A percentile compares a stretch with the other conserved stretches of the same genome.
These are phyloP conservation scores for Porphyra umbilicalis DNA, from an alignment of 31 red algal genomes.

Conservation along the genomic window DNA sequence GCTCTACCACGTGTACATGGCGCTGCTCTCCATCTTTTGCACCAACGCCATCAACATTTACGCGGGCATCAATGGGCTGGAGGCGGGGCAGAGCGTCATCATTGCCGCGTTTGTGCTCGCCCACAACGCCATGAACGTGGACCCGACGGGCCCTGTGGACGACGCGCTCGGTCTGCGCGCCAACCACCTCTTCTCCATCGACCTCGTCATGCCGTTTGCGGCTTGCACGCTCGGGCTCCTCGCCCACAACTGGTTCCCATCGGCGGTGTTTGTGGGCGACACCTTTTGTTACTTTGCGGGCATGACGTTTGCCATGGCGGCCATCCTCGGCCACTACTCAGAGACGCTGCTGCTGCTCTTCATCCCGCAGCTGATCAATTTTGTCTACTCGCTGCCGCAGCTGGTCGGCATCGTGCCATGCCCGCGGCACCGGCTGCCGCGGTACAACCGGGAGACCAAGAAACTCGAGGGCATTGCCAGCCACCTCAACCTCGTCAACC, in stretches of 20 bases:
- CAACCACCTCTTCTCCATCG: slow-evolving; percentile 88
- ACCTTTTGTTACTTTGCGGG: slow-evolving; percentile 99
- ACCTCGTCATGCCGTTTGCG: slow-evolving; percentile 87
- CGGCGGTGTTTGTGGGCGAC: slow-evolving; percentile 93
- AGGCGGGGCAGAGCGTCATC: slow-evolving; percentile 89
- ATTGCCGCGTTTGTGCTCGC: slow-evolving; percentile 74
- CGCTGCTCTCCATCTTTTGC: slow-evolving; percentile 91
- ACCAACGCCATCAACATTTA: slow-evolving; percentile 99
- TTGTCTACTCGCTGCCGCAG: slow-evolving; percentile 90
- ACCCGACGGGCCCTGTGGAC: slow-evolving; percentile 45
- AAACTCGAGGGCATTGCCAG: slow-evolving; percentile 67
- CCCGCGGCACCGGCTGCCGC: slow-evolving; percentile 96
- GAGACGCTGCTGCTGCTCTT: slow-evolving; percentile 93
- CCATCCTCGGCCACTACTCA: slow-evolving; percentile 92
- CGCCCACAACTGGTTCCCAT: slow-evolving; percentile 93
- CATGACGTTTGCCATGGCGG: slow-evolving; percentile 97
- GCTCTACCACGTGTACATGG: slow-evolving; percentile 97
- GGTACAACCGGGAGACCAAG: slow-evolving; percentile 60
- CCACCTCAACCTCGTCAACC: slow-evolving; percentile 90
- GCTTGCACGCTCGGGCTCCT: slow-evolving; percentile 73
- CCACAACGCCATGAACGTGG: slow-evolving; percentile 85
- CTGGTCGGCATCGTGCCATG: slow-evolving; percentile 91
- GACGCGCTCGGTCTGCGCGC: slow-evolving; percentile 60
- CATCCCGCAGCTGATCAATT: slow-evolving; percentile 97
- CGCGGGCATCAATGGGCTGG: slow-evolving; percentile 98